phyloP scores from a whole-genome alignment of 2,329 filamentous ascomycete genomes.

The Colletotrichum phormii region DNA sequence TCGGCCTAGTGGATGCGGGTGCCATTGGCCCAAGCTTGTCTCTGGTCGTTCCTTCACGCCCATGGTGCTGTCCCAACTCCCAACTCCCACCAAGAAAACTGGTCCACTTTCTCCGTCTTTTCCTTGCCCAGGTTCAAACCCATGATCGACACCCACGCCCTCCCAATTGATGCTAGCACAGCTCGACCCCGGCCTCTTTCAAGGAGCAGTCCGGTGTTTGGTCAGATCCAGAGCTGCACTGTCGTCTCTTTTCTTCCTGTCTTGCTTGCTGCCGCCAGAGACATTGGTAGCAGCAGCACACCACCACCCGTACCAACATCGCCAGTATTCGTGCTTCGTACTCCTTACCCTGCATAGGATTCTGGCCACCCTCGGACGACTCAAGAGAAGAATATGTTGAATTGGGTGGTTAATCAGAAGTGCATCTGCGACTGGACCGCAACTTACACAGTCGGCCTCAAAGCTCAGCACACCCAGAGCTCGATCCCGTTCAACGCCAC shows the following conservation, averaged over 20 bases:
- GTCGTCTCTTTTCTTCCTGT: not conserved
- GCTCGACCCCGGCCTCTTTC: constrained; percentile 27
- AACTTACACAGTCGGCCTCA: not conserved
- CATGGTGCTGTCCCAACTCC: not conserved
- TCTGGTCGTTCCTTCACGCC: not conserved
- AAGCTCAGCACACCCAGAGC: not conserved
- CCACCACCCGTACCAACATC: constrained; percentile 13
- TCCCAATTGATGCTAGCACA: constrained; percentile 22
- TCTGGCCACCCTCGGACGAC: constrained; percentile 21
- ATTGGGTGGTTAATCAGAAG: not conserved
- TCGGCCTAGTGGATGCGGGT: not conserved
- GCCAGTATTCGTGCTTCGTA: not conserved
- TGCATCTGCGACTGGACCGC: not conserved
- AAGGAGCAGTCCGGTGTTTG: constrained; percentile 26
- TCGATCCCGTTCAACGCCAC: constrained; percentile 19
- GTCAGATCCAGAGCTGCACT: constrained; percentile 15
- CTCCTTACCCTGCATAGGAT: not conserved
- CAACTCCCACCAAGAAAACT: not conserved
- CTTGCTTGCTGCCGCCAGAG: not conserved
- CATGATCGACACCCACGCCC: constrained; percentile 33
- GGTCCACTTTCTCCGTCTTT: constrained; percentile 13
- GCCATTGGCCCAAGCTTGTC: not conserved
- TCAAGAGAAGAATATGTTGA: not conserved
- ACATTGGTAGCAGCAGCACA: not conserved
- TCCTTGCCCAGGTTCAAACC: constrained; percentile 26